Base-by-base conservation (phyloP, 2,329 filamentous ascomycete genomes). In the Xylariaceae sp. region DNA sequence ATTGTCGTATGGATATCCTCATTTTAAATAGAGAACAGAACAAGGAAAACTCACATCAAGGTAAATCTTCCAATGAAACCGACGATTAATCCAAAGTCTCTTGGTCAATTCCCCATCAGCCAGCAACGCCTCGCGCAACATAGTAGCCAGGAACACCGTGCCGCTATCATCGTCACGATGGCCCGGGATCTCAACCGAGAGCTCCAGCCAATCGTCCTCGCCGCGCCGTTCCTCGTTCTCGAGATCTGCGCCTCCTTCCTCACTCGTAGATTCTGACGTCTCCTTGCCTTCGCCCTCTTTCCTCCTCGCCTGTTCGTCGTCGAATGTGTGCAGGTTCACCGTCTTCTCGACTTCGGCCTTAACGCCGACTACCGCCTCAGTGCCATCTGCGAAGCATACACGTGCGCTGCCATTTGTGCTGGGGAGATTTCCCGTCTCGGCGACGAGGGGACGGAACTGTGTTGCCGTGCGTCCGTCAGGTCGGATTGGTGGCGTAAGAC, bases 41-140 rank as follows among this genome's bases (percentile, higher is more conserved):
- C 39, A 51, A 52, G 42, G 42, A 56, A 44, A 15, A 80, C 89
- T 71, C 74, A 97, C 92, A 76, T 99, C 94, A 64, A 99, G 83
- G 75, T 93, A 97, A 59, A 99, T 74, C 76, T 92, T 90, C 94
- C 94, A 99, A 79, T 97, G 93, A 80, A 93, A 99, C 50, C 92
- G 83, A 60, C 81, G 78, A 76, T 97, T 97, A 73, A 99, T 97
- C 74, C 87, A 88, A 70, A 99, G 75, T 69, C 87, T 84, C 73
- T 84, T 85, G 64, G 82, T 81, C 72, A 90, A 83, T 69, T 82
- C 81, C 17, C 86, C 88, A 74, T 86, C 88, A 37, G 85, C 87
- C 61, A 94, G 80, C 75, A 99, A 73, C 58, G 90, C 90, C 80
- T 99, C 94, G 58, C 84, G 85, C 74, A 97, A 80, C 89, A 97